Base-by-base conservation (phyloP, 2,329 filamentous ascomycete genomes). In the Hymenoscyphus repandus region DNA sequence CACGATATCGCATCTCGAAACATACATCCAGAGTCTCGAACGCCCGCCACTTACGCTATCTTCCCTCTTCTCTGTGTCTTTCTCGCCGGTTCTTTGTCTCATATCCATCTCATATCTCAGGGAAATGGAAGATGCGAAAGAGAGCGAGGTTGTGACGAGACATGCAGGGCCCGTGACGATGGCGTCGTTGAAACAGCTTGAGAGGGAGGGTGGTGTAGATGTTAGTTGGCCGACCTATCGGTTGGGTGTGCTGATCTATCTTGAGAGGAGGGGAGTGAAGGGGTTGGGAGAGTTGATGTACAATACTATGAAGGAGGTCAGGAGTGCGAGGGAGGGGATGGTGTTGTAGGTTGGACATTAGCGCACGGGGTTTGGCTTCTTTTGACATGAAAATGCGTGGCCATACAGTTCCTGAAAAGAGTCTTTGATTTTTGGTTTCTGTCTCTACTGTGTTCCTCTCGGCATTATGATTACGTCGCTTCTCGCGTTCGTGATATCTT, bases 261-360 rank as follows among this genome's bases (percentile, higher is more conserved):
- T 95, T 54, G 83, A 85, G 52, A 72, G 70, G 5, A 77, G 76
- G 47, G 86, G 85, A 0, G 74, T 86, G 41, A 70, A 67, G 10
- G 90, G 90, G 0, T 74, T 92, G 30, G 77, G 79, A 13, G 76
- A 84, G 56, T 69, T 95, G 61, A 85, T 95, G 76, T 86, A 86
- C 66, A 88, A 83, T 60, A 91, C 88, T 1, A 90, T 93, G 80
- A 89, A 85, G 65, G 81, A 85, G 45, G 69, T 92, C 59, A 83
- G 82, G 69, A 78, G 41, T 17, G 56, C 44, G 6, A 54, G 54
- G 41, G 49, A 57, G 37, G 48, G 52, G 12, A 48, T 17, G 34
- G 41, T 17, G 4, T 7, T 27, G 4, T 27, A 27, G 7, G 22
- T 4, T 27, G 22, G 22, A 27, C 7, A 4, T 4, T 27, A 7